Conservation (phyloP, 2,329 filamentous ascomycete species). For the Paecilomyces niveus region DNA sequence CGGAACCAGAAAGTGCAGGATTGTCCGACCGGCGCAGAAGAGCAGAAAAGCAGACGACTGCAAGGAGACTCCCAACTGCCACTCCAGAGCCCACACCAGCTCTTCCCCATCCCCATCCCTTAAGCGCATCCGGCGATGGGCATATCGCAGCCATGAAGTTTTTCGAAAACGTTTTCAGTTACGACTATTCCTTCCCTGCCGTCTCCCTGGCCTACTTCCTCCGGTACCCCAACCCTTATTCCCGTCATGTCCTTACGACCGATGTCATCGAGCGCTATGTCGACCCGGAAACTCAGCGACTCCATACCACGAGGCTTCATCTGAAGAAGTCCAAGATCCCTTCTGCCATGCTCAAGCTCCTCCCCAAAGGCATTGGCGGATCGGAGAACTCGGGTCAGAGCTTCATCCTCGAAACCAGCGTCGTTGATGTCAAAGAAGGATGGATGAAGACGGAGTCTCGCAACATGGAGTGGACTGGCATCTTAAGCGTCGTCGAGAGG, state of each 20-base stretch:
- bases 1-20: background rate
- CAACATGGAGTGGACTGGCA: constrained; percentile 61
- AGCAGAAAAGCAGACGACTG: constrained; percentile 6
- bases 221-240: constrained; percentile 62
- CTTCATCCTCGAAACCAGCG: constrained; percentile 57
- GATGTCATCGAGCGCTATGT: constrained; percentile 59
- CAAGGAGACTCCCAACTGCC: constrained; percentile 1
- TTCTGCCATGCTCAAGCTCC: constrained; percentile 52
- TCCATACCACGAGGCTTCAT: constrained; percentile 56
- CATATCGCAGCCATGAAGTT: constrained; percentile 41
- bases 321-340: constrained; percentile 59
- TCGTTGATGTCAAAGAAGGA: constrained; percentile 55
- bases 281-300: constrained; percentile 51
- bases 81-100: background rate
- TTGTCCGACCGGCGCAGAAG: background rate
- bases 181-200: constrained; percentile 59
- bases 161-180: constrained; percentile 50
- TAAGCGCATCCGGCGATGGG: constrained; percentile 2
- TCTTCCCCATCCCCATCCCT: background rate
- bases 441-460: constrained; percentile 60
- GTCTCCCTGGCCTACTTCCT: constrained; percentile 63
- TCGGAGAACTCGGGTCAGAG: constrained; percentile 52
- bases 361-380: constrained; percentile 54
- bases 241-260: constrained; percentile 57
- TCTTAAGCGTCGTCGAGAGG: constrained; percentile 56